Percentiles rank a stretch among this genome's conserved stretches.
Conservation (phyloP, 495 filamentous ascomycete species). For the Baudoinia panamericana region DNA sequence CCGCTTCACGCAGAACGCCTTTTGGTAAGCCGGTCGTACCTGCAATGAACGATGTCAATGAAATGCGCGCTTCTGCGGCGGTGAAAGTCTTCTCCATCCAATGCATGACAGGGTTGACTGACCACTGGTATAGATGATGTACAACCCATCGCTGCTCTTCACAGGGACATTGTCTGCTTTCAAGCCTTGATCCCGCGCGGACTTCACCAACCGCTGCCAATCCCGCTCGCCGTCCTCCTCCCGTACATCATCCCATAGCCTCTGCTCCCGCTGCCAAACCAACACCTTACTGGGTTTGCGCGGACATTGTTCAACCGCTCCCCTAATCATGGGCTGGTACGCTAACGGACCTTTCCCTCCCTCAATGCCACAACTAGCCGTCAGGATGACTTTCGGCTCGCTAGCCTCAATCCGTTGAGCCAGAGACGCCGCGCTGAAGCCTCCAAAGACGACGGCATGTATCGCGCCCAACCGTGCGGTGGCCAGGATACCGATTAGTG, state of each 20-base stretch:
- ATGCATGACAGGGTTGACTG: no score
- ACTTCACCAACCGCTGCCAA: constrained; percentile 65
- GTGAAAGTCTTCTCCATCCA: no score
- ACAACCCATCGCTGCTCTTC: constrained; percentile 60
- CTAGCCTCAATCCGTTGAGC: constrained; percentile 83
- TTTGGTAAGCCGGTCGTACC: constrained; percentile 83
- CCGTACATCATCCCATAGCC: constrained; percentile 54
- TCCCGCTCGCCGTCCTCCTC: constrained; percentile 55
- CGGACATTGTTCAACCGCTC: constrained; percentile 25
- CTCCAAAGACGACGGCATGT: constrained; percentile 85
- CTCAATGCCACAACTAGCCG: constrained; percentile 86
- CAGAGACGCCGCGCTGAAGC: constrained; percentile 67
- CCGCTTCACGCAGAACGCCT: constrained; percentile 72
- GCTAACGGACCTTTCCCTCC: constrained; percentile 60
- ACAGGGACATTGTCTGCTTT: constrained; percentile 62
- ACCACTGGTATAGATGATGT: constrained; percentile 82
- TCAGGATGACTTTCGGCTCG: constrained; percentile 61
- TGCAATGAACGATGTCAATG: no score
- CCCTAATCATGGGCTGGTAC: constrained; percentile 56
- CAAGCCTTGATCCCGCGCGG: constrained; percentile 48
- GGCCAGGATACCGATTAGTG: constrained; percentile 72
- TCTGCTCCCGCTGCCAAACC: constrained; percentile 67
- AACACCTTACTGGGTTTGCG: constrained; percentile 41
- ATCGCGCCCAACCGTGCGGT: constrained; percentile 72
- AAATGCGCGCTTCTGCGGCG: no score